These are phyloP conservation scores for Ambrosia trifida DNA, from an alignment of 129 eudicot genomes.

Conservation along the genomic window DNA sequence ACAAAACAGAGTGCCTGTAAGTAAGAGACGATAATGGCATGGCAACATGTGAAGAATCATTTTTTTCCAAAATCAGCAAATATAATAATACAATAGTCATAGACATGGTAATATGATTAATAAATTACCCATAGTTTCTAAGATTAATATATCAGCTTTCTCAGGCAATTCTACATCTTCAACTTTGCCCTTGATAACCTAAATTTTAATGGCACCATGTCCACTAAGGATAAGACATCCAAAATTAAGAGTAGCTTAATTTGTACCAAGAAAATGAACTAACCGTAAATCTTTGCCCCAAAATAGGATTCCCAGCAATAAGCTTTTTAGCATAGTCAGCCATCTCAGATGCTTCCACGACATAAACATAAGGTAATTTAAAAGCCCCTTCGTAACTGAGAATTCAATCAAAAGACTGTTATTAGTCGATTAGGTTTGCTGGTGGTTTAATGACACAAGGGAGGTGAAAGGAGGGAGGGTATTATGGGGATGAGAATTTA, in stretches of 20 bases:
- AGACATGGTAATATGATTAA: slow-evolving; percentile 7
- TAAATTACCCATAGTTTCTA: slow-evolving; percentile 95
- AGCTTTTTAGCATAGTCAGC: slow-evolving; percentile 93
- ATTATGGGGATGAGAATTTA: too few species aligned
- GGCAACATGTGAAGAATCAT: background rate
- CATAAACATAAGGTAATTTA: too few species aligned
- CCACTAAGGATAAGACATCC: slow-evolving; percentile 20
- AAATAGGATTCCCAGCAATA: slow-evolving; percentile 84
- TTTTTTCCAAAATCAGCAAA: background rate
- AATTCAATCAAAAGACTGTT: too few species aligned
- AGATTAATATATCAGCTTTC: slow-evolving; percentile 93
- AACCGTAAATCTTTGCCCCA: slow-evolving; percentile 83
- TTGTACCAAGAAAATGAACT: slow-evolving; percentile 22
- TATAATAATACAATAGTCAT: slow-evolving; percentile 1
- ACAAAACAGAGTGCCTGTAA: slow-evolving; percentile 62
- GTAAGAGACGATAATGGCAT: background rate
- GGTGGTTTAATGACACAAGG: too few species aligned
- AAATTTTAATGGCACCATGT: slow-evolving; percentile 20
- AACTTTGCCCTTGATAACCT: slow-evolving; percentile 96
- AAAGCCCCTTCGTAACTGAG: too few species aligned
- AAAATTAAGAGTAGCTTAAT: background rate
- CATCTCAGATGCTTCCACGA: slow-evolving; percentile 99
- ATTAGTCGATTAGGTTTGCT: too few species aligned
- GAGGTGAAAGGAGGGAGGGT: too few species aligned
- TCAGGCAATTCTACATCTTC: slow-evolving; percentile 96